Evolutionary conservation across 1,284 basidiomycete genomes (phyloP).

Genomic region (Sanghuangporus weigelae): DNA sequence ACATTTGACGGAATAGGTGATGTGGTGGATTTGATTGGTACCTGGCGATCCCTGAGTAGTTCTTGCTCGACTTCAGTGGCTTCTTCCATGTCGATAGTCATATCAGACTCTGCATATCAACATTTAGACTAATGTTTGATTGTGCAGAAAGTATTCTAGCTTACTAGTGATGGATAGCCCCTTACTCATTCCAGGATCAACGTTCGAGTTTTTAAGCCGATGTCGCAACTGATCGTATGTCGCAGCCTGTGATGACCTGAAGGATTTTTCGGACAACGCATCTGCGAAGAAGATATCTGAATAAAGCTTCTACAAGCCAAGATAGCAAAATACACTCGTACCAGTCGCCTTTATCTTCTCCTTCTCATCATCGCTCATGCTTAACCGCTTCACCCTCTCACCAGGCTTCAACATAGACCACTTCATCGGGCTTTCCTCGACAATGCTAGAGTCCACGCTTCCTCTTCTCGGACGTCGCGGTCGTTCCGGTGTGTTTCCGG

Average conservation of each 20-base stretch:
- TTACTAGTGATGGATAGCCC: background rate
- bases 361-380: slow-evolving; percentile 63
- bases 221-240: slow-evolving; percentile 47
- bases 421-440: slow-evolving; percentile 50
- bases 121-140: background rate
- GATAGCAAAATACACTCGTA: slow-evolving; percentile 32
- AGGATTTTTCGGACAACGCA: slow-evolving; percentile 23
- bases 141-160: background rate
- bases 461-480: slow-evolving; percentile 36
- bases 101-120: slow-evolving; percentile 1
- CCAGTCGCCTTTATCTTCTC: slow-evolving; percentile 40
- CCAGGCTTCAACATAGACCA: slow-evolving; percentile 22
- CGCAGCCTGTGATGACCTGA: slow-evolving; percentile 38
- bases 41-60: background rate
- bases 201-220: slow-evolving; percentile 36
- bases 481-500: slow-evolving; percentile 52
- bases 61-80: background rate
- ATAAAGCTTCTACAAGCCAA: slow-evolving; percentile 12
- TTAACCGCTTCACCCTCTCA: slow-evolving; percentile 48
- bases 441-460: slow-evolving; percentile 57
- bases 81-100: slow-evolving; percentile 8
- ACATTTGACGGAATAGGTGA: slow-evolving; percentile 48
- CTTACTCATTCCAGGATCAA: slow-evolving; percentile 29
- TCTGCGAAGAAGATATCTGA: slow-evolving; percentile 16
- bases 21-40: slow-evolving; percentile 26